Base-by-base conservation (phyloP, 2,329 filamentous ascomycete genomes). In the Fusarium chaquense region DNA sequence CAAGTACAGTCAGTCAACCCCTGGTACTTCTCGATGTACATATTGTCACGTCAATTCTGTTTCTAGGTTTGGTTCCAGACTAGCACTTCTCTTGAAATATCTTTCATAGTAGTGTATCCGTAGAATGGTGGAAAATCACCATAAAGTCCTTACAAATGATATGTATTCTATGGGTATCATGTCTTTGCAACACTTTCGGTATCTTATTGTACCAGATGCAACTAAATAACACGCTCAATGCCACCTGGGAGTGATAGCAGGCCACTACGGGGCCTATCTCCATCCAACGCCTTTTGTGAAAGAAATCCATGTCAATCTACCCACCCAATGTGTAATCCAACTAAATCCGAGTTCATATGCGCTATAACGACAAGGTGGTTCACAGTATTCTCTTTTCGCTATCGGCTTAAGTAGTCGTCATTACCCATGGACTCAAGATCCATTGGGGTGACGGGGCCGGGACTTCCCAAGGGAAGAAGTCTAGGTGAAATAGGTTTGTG, bases 361-460 rank as follows among this genome's bases (percentile, higher is more conserved):
- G 35, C 11, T 40, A 32, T 33, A 20, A 50, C 40, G 30, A 56
- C 22, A 62, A 22, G n/a, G 8, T 18, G 10, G 7, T 24, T 40
- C 33, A 10, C 16, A 6, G 22, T 9, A 24, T 30, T 20, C 20
- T 32, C 28, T 6, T 8, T 22, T 33, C 10, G n/a, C 5, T n/a
- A 64, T 40, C 75, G 67, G 46, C 50, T 71, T 26, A 83, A 74
- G 38, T 85, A 82, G 40, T 70, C 63, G 32, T 81, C 80, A 40
- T 77, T 77, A 12, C 77, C 77, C 16, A 77, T 74, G 0, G 79
- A 75, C 22, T 82, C 83, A 40, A 90, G 76, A 20, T 87, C 85
- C 82, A 90, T 88, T 2, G 88, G 87, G 2, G 88, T 90, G 16
- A 90, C 87, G 0, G 87, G 87, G 1, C 87, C 87, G 0, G 87